Conservation (phyloP, 176 grass and related monocot genomes). For the Luzula sylvatica region DNA sequence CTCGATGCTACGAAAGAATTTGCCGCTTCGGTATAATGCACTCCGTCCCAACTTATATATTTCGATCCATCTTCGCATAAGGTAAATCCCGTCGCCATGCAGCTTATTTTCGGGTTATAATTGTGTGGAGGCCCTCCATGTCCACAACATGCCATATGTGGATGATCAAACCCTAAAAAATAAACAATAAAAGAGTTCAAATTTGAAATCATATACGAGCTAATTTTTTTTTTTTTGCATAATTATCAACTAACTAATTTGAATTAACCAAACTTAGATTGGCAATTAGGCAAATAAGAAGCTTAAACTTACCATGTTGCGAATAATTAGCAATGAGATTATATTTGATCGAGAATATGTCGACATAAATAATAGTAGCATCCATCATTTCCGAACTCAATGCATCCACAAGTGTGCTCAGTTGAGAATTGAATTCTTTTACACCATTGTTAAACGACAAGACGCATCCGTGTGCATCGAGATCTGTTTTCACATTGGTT, state of each 20-base stretch:
- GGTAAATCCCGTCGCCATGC: conserved; percentile 28
- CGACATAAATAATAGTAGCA: conserved; percentile 43
- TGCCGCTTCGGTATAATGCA: conserved; percentile 77
- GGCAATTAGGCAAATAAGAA: background rate
- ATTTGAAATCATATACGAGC: background rate
- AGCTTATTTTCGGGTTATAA: conserved; percentile 32
- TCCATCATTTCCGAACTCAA: conserved; percentile 35
- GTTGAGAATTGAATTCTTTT: conserved; percentile 55
- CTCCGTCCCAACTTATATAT: conserved; percentile 83
- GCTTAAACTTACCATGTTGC: conserved; percentile 37
- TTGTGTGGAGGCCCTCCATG: conserved; percentile 58
- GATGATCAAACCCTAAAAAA: conserved; percentile 49
- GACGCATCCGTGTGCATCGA: conserved; percentile 53
- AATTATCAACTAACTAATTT: background rate
- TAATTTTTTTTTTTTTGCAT: too few species aligned
- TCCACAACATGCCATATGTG: conserved; percentile 72
- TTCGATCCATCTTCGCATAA: conserved; percentile 42
- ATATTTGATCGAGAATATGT: conserved; percentile 81
- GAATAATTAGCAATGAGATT: conserved; percentile 65
- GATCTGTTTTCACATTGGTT: conserved; percentile 27
- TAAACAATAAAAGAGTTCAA: background rate
- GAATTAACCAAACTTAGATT: background rate
- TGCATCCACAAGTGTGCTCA: conserved; percentile 39
- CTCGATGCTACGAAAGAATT: conserved; percentile 48
- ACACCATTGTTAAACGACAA: conserved; percentile 36